Percentiles rank a stretch among this genome's conserved stretches.
These are phyloP conservation scores for Plasmodium billcollinsi DNA, from an alignment of 169 alveolate genomes.

Conservation along the genomic window DNA sequence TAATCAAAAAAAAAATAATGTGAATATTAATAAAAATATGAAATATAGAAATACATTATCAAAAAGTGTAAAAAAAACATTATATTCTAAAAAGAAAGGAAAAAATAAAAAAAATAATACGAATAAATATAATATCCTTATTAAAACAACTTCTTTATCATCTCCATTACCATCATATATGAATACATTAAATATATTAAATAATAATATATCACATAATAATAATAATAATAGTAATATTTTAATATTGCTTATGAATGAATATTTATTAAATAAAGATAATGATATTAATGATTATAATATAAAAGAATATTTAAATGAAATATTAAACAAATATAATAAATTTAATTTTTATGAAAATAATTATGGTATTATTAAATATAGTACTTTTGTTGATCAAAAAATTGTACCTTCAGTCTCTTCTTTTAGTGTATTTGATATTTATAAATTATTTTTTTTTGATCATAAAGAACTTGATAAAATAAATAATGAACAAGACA, in stretches of 20 bases:
- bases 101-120: neutral
- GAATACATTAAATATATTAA: too few relatives aligned
- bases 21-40: neutral
- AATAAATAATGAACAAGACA: slow-evolving; percentile 8
- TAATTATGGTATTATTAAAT: neutral
- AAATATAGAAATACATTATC: neutral
- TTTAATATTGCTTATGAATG: neutral
- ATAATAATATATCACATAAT: neutral
- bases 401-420: neutral
- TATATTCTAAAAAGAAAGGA: neutral
- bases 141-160: neutral
- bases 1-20: too few relatives aligned
- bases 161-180: too few relatives aligned
- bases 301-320: slow-evolving; percentile 1
- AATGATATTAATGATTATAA: neutral
- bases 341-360: slow-evolving; percentile 4
- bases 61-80: neutral
- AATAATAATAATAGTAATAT: neutral
- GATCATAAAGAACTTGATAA: slow-evolving; percentile 1
- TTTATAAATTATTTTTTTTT: slow-evolving; percentile 35
- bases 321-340: neutral
- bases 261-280: neutral
- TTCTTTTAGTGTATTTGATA: slow-evolving; percentile 39
- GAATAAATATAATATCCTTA: neutral
- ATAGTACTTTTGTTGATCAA: neutral